Conservation (phyloP, 768 basidiomycete genomes). For the Megacollybia marginata region DNA sequence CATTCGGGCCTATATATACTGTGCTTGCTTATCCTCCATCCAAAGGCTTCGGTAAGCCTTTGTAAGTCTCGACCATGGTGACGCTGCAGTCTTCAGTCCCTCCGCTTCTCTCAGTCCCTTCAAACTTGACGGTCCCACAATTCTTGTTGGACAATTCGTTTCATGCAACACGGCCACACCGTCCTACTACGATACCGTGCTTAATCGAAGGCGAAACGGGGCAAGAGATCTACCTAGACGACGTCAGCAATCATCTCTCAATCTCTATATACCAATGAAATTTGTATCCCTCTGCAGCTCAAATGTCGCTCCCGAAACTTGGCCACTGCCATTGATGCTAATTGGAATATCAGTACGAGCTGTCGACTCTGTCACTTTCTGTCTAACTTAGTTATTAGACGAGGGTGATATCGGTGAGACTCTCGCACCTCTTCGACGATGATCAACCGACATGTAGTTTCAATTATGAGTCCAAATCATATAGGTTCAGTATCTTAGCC, state of each 20-base stretch:
- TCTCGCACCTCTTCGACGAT: background rate
- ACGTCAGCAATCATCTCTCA: constrained; percentile 17
- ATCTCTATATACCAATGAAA: too few species aligned
- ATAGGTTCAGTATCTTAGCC: constrained; percentile 20
- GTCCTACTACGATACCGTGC: constrained; percentile 25
- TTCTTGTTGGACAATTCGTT: constrained; percentile 29
- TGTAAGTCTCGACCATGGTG: constrained; percentile 1
- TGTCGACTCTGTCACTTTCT: background rate
- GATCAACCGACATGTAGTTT: constrained; percentile 19
- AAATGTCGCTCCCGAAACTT: constrained; percentile 25
- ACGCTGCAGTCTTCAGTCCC: background rate
- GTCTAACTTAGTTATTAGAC: constrained; percentile 12
- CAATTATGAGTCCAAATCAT: constrained; percentile 35
- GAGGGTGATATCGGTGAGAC: constrained; percentile 29
- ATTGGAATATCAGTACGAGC: constrained; percentile 22
- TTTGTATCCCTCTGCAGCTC: constrained; percentile 14
- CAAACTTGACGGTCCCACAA: constrained; percentile 28
- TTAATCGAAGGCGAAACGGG: constrained; percentile 33
- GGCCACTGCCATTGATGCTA: constrained; percentile 23
- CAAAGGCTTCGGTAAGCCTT: background rate
- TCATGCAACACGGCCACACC: constrained; percentile 26
- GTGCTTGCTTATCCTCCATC: background rate
- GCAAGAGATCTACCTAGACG: constrained; percentile 22
- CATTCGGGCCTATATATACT: background rate
- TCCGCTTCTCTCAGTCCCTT: constrained; percentile 2